These are phyloP conservation scores for Pyrrhoderma noxium DNA, from an alignment of 1,284 basidiomycete genomes.

Conservation along the genomic window DNA sequence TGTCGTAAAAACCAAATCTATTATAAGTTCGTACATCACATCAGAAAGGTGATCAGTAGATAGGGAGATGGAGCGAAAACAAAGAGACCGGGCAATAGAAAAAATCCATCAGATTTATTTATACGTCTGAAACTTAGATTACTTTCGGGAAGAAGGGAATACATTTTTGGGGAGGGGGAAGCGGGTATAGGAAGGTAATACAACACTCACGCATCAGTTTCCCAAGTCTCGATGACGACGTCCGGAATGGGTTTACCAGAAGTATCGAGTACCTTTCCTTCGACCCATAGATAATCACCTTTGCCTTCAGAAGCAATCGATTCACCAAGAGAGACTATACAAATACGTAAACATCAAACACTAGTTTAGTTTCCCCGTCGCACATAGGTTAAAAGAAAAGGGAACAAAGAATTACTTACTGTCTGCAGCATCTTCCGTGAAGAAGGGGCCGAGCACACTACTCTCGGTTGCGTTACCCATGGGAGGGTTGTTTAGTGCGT, in stretches of 20 bases:
- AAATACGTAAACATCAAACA: not conserved
- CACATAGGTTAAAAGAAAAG: no score
- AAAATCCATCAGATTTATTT: no score
- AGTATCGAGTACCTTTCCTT: slow-evolving; percentile 60
- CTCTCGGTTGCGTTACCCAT: slow-evolving; percentile 61
- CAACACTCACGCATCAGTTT: slow-evolving; percentile 64
- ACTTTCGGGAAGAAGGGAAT: slow-evolving; percentile 3
- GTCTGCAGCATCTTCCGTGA: slow-evolving; percentile 72
- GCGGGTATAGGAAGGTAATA: not conserved
- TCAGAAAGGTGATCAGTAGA: no score
- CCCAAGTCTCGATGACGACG: slow-evolving; percentile 79
- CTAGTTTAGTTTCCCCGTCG: no score
- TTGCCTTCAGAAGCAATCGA: slow-evolving; percentile 75
- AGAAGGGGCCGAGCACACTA: slow-evolving; percentile 81
- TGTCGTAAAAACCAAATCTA: slow-evolving; percentile 46
- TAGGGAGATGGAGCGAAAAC: no score
- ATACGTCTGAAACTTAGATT: no score
- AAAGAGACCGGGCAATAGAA: no score
- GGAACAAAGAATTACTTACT: slow-evolving; percentile 44
- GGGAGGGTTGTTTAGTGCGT: slow-evolving; percentile 69
- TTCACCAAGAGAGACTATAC: slow-evolving; percentile 47
- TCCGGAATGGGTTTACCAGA: slow-evolving; percentile 61
- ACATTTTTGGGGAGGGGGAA: not conserved
- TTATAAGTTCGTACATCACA: not conserved
- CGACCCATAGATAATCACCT: slow-evolving; percentile 75